Base-by-base conservation (phyloP, 495 filamentous ascomycete genomes). In the Aspergillus steynii region DNA sequence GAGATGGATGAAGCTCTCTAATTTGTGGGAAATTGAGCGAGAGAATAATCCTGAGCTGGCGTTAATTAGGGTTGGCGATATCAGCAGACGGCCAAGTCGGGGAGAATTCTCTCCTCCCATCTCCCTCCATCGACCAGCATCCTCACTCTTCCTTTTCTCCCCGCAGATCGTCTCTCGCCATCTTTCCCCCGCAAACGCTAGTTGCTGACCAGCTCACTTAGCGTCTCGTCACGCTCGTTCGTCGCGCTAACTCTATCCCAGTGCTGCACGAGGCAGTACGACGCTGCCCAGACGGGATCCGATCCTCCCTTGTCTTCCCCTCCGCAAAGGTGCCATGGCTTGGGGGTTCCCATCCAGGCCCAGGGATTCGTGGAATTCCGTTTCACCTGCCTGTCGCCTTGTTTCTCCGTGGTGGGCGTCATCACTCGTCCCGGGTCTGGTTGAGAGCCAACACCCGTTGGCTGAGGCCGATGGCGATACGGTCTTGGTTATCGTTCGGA, bases 341-440 rank as follows among this genome's bases (percentile, higher is more conserved):
- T 29, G 29, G 28, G 7, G 10, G 12, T 14, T 53, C 6, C 27
- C 34, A 29, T n/a, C 37, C 25, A 25, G 32, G 26, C 12, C 29
- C 34, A 50, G 26, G 64, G 64, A 66, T 66, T 66, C 61, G 61
- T 66, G 64, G 64, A 61, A 63, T 66, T 52, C 25, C 20, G 42
- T 61, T 63, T 27, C 31, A 54, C 64, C 51, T 61, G 20, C 52
- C 37, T 29, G 10, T 50, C 56, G 48, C 49, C 48, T 59, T 50
- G 29, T 58, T 66, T 63, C 50, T 61, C 61, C 61, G 25, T n/a
- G 46, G 7, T 47, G 25, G 46, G 48, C 62, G 52, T 60, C 55
- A 60, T 65, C 14, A 9, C 26, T 58, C 45, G 37, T 42, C 12
- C 37, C 37, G 37, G 37, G 9, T 42, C 12, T 15, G 12, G 37